These are phyloP conservation scores for Lactifluus hygrophoroides DNA, from an alignment of 768 basidiomycete genomes.

Conservation along the genomic window DNA sequence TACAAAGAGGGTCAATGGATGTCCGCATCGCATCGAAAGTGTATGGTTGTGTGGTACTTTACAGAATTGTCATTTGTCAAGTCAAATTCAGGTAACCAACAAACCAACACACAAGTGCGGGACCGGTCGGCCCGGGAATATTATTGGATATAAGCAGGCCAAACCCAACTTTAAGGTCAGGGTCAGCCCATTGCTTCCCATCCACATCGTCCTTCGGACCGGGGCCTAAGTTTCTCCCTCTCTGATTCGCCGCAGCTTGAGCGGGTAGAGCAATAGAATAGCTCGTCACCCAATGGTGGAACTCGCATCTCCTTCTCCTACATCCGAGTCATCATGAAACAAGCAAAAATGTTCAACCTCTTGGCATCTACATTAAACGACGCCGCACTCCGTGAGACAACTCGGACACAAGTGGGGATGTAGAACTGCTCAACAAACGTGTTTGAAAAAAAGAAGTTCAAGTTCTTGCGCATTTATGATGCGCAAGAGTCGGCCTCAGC, in stretches of 20 bases:
- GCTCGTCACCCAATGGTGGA: not conserved
- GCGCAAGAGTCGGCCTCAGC: not conserved
- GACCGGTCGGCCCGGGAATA: not conserved
- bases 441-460: not conserved
- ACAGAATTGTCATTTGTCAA: slow-evolving; percentile 1
- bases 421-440: not conserved
- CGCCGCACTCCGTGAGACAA: not conserved
- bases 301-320: not conserved
- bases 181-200: not conserved
- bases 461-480: not conserved
- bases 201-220: not conserved
- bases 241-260: not conserved
- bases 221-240: not conserved
- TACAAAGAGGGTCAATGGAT: no score
- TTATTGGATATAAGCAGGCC: not conserved
- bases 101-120: not conserved
- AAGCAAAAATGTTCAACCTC: no score
- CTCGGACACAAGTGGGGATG: no score
- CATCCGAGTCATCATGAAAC: not conserved
- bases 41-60: no score
- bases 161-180: slow-evolving; percentile 15
- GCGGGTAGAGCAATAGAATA: not conserved
- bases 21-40: not conserved
- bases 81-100: slow-evolving; percentile 13
- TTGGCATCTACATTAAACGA: no score